Evolutionary conservation across 352 stramenopile species (phyloP).

Genomic region (Phytopythium chamaehyphon): DNA sequence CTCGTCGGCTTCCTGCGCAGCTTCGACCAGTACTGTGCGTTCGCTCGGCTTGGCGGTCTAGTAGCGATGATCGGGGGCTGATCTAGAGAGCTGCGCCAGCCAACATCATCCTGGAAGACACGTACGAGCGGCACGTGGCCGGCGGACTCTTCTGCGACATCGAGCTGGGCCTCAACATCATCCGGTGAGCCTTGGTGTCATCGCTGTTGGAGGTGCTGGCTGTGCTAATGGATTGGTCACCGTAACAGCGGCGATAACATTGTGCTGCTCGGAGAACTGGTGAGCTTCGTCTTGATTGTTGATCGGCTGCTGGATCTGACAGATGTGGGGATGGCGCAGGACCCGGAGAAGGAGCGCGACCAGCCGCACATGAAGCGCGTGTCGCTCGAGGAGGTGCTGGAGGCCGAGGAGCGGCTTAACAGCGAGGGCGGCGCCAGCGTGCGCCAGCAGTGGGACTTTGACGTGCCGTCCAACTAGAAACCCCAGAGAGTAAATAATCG

Average conservation of each 20-base stretch:
- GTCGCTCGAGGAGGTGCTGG: conserved; percentile 74
- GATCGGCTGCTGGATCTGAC: background rate
- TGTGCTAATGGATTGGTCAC: background rate
- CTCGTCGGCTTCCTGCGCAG: conserved; percentile 90
- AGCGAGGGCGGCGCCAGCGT: conserved; percentile 58
- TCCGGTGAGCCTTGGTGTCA: conserved; percentile 49
- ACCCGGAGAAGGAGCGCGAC: conserved; percentile 77
- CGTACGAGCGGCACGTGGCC: conserved; percentile 88
- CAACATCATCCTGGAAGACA: conserved; percentile 97
- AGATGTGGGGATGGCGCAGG: conserved; percentile 20
- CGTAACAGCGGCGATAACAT: conserved; percentile 76
- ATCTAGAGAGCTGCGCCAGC: conserved; percentile 28
- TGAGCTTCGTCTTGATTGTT: conserved; percentile 16
- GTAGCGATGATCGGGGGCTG: background rate
- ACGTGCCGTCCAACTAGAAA: conserved; percentile 25
- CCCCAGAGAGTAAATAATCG: too few species aligned
- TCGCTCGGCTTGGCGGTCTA: too few species aligned
- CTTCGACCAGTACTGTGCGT: conserved; percentile 86
- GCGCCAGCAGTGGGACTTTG: conserved; percentile 83
- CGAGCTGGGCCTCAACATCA: conserved; percentile 95
- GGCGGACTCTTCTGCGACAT: conserved; percentile 93
- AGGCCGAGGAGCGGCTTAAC: conserved; percentile 74
- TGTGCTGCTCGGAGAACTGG: conserved; percentile 80
- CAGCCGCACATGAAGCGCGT: conserved; percentile 81
- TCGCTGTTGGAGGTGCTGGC: background rate